Evolutionary conservation across 768 basidiomycete genomes (phyloP).

Genomic region (Naganishia kalamii): DNA sequence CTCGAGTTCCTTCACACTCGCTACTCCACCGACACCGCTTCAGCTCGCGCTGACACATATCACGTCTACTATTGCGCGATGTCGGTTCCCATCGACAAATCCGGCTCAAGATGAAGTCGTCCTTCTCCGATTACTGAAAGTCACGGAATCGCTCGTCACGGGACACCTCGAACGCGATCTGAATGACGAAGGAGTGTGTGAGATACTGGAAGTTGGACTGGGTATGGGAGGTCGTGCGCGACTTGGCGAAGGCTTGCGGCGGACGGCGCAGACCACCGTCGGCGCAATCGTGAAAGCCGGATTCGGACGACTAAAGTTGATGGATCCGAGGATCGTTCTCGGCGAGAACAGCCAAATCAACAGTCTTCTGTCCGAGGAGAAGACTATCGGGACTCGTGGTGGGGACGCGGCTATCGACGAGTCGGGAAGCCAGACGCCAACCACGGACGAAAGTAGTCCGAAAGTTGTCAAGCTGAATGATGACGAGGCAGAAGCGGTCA

Average conservation of each 20-base stretch:
- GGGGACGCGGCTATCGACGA: slow-evolving; percentile 1
- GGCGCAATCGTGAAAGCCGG: slow-evolving; percentile 75
- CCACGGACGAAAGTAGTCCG: no score
- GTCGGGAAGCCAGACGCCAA: not conserved
- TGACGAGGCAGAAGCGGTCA: not conserved
- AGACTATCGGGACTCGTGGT: slow-evolving; percentile 11
- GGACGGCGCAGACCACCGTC: slow-evolving; percentile 63
- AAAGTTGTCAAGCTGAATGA: not conserved
- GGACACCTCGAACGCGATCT: slow-evolving; percentile 58
- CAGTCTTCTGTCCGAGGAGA: slow-evolving; percentile 9
- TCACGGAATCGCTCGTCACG: slow-evolving; percentile 77
- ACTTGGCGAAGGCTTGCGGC: slow-evolving; percentile 52
- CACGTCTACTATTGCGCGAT: slow-evolving; percentile 83
- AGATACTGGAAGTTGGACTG: slow-evolving; percentile 94
- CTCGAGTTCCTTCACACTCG: slow-evolving; percentile 3
- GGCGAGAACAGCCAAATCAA: not conserved
- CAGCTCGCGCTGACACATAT: slow-evolving; percentile 64
- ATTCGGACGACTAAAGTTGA: slow-evolving; percentile 59
- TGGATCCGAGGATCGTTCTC: slow-evolving; percentile 25
- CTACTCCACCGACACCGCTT: slow-evolving; percentile 53
- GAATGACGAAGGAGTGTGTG: slow-evolving; percentile 90
- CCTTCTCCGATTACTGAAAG: slow-evolving; percentile 78
- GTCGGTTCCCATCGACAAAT: slow-evolving; percentile 96
- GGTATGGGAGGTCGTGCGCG: slow-evolving; percentile 96
- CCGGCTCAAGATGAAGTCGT: slow-evolving; percentile 97